These are phyloP conservation scores for Cryphonectria parasitica DNA, from an alignment of 2,329 filamentous ascomycete species.

Conservation along the genomic window DNA sequence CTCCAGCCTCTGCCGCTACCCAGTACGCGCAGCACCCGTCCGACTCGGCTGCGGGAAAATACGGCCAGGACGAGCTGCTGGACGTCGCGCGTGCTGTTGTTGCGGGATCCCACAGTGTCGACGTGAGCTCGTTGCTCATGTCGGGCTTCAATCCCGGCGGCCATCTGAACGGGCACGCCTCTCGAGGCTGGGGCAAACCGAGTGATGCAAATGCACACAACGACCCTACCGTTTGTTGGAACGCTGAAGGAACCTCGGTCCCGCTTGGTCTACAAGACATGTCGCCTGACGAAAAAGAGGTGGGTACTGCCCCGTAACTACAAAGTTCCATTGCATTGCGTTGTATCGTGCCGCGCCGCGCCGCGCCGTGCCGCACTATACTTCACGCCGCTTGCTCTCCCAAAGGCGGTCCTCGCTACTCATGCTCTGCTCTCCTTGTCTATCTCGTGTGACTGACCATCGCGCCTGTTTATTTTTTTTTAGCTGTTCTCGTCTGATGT, in stretches of 20 bases:
- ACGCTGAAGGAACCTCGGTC: conserved; percentile 68
- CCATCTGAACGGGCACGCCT: conserved; percentile 64
- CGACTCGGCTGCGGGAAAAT: conserved; percentile 54
- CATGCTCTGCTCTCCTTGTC: not conserved
- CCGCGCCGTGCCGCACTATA: conserved; percentile 10
- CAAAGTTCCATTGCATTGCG: not conserved
- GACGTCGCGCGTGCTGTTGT: conserved; percentile 73
- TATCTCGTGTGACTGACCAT: conserved; percentile 33
- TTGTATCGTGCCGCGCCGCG: not conserved
- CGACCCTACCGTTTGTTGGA: conserved; percentile 94
- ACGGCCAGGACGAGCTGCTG: conserved; percentile 79
- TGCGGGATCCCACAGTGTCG: conserved; percentile 4
- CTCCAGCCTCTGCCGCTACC: conserved; percentile 13
- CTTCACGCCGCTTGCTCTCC: not conserved
- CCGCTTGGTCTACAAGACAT: conserved; percentile 77
- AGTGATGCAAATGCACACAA: conserved; percentile 73
- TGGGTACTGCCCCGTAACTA: conserved; percentile 39
- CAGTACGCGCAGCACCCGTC: conserved; percentile 26
- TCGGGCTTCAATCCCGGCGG: conserved; percentile 76
- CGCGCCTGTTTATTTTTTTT: not conserved
- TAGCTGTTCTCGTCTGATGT: conserved; percentile 84
- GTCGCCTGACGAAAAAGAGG: conserved; percentile 64
- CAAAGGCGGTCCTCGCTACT: conserved; percentile 5
- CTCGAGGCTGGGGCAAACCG: conserved; percentile 76
- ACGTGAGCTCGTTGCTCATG: conserved; percentile 41